Percentiles rank a stretch among this genome's conserved stretches.
Conservation (phyloP, 2,329 filamentous ascomycete species). For the Claviceps paspali region DNA sequence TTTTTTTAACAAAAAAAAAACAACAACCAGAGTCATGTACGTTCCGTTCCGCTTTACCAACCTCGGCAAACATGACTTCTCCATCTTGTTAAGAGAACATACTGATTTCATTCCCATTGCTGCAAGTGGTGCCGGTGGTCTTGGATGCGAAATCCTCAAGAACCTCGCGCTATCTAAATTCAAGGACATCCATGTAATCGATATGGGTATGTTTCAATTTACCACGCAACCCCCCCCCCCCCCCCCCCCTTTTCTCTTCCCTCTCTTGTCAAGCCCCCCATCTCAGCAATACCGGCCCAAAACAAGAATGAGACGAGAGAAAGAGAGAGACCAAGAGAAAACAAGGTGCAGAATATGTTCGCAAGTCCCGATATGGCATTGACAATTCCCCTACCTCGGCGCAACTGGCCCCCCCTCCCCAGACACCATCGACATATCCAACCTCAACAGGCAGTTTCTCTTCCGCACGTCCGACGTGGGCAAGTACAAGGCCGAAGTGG, state of each 20-base stretch:
- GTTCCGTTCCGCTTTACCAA: too few relatives aligned
- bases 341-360: not conserved
- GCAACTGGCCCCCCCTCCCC: too few relatives aligned
- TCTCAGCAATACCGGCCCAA: too few relatives aligned
- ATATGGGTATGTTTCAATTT: slow-evolving; percentile 86
- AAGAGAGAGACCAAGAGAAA: not conserved
- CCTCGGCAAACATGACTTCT: not conserved
- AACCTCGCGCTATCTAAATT: slow-evolving; percentile 91
- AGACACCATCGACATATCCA: slow-evolving; percentile 98
- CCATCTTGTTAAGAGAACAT: slow-evolving; percentile 1
- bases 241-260: not conserved
- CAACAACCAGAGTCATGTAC: slow-evolving; percentile 31
- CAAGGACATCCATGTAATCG: slow-evolving; percentile 94
- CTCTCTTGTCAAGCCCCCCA: too few relatives aligned
- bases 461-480: slow-evolving; percentile 88
- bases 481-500: slow-evolving; percentile 84
- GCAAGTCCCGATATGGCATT: not conserved
- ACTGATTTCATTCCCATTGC: not conserved
- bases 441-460: slow-evolving; percentile 92
- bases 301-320: not conserved
- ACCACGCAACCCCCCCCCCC: too few relatives aligned
- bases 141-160: slow-evolving; percentile 95
- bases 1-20: not conserved
- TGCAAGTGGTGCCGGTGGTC: slow-evolving; percentile 70
- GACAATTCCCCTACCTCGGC: not conserved